Percentiles rank a stretch among this genome's conserved stretches.
Evolutionary conservation across 108 stramenopile species (phyloP).

Genomic region (Pseudonitzschia pungens): DNA sequence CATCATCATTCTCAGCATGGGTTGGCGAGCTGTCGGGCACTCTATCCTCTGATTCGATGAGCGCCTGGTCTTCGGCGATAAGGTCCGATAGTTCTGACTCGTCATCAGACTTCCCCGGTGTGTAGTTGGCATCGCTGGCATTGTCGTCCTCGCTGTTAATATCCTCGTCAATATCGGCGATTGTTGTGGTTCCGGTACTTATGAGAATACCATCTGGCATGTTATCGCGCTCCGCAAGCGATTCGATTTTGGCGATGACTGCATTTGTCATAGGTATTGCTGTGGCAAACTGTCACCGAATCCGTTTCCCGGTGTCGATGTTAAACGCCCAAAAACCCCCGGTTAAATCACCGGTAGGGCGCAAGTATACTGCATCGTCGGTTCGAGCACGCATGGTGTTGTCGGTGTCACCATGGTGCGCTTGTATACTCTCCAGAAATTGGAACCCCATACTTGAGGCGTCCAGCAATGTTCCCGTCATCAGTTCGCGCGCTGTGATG

Average conservation of each 20-base stretch:
- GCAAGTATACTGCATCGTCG: background rate
- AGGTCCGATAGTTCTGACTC: no score
- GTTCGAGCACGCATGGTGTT: background rate
- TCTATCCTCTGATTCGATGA: no score
- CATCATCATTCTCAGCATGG: no score
- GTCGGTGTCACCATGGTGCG: background rate
- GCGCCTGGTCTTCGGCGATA: no score
- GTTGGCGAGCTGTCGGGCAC: no score
- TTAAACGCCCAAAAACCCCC: background rate
- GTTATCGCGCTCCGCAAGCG: no score
- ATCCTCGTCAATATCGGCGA: no score
- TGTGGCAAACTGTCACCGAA: background rate
- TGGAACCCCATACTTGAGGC: background rate
- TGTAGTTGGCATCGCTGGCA: no score
- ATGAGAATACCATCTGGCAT: no score
- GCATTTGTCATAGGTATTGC: background rate
- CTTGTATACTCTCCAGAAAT: background rate
- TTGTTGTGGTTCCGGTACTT: no score
- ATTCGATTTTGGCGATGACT: background rate
- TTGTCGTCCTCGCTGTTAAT: no score
- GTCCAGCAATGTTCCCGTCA: background rate
- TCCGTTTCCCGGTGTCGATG: background rate
- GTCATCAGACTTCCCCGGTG: no score
- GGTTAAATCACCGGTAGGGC: background rate
- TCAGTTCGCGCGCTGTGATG: background rate